Conservation (phyloP, 1,284 basidiomycete genomes). For the Pseudozyma flocculosa region DNA sequence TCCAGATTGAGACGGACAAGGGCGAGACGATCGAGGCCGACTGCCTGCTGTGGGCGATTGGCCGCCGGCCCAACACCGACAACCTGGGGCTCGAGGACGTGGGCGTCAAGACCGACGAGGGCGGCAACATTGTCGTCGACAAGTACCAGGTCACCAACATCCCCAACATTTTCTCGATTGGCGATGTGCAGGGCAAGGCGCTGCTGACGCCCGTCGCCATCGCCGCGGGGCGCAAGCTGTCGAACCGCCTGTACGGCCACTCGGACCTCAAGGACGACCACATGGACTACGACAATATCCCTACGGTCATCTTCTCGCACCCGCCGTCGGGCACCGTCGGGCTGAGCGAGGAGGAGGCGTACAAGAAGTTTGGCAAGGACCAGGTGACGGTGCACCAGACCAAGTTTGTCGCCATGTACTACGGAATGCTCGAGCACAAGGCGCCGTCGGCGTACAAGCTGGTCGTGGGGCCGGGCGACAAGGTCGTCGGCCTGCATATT, state of each 20-base stretch:
- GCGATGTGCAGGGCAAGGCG: conserved; percentile 88
- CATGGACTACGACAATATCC: conserved; percentile 85
- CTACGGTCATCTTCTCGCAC: conserved; percentile 60
- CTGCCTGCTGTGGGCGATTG: conserved; percentile 89
- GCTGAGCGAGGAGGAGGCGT: conserved; percentile 80
- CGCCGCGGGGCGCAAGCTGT: conserved; percentile 83
- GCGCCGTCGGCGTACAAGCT: conserved; percentile 87
- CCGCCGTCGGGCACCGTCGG: conserved; percentile 49
- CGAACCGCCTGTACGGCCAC: conserved; percentile 86
- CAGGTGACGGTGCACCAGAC: conserved; percentile 84
- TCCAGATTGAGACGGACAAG: conserved; percentile 57
- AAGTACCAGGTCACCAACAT: conserved; percentile 78
- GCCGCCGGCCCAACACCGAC: conserved; percentile 78
- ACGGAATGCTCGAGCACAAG: conserved; percentile 55
- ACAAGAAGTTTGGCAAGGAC: conserved; percentile 79
- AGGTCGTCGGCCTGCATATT: conserved; percentile 90
- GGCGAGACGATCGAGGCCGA: conserved; percentile 83
- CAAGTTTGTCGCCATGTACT: conserved; percentile 58
- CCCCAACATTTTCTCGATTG: conserved; percentile 75
- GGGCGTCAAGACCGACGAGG: conserved; percentile 74
- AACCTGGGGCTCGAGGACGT: conserved; percentile 75
- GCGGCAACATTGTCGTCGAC: conserved; percentile 83
- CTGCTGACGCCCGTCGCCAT: conserved; percentile 97
- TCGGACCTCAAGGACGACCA: conserved; percentile 82
- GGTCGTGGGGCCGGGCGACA: conserved; percentile 82